Evolutionary conservation across 768 basidiomycete genomes (phyloP), one percentile per base, ranked within the genome.

Genomic region (Mycena filopes): DNA sequence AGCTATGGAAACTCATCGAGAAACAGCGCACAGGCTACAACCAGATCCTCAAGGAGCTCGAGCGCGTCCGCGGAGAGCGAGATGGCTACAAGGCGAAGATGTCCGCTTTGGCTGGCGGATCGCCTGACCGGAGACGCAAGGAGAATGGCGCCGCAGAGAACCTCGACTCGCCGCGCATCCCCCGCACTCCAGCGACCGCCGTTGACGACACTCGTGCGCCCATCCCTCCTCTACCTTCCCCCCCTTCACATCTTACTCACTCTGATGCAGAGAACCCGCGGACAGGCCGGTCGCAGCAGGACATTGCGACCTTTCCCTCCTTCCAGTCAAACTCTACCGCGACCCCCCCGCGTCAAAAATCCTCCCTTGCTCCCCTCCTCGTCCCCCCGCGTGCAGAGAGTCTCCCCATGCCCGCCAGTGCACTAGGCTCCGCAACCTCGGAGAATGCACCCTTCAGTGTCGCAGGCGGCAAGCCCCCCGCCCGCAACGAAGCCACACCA

Each of bases 1-100:
- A 96, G 79, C 87, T 97, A 23, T 97, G 96, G 96, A 96, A 96
- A 77, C 85, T 96, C 67, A 90, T 97, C 74, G 94, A 96, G 83
- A 96, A 95, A 76, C 94, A 96, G 76, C 86, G 94, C 59, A 77
- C 87, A 23, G 92, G 89, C n/a, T 93, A 93, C 74, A 87, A 86
- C 64, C 88, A 91, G 60, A 86, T 94, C 59, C 81, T 91, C 75
- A 93, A 93, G 78, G 94, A 97, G 71, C 83, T 94, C 46, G 95
- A 96, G 69, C 87, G 95, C 58, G 86, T 97, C 54, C 84, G 95
- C 16, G 81, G 81, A 13, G 95, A 97, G 75, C 86, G 95, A 20
- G 95, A 96, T 72, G 74, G 83, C 11, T 91, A 83, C 81, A 91
- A 82, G 75, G 75, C 76, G 47, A 87, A 86, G 70, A 72, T 83